Percentiles rank a stretch among this genome's conserved stretches.
phyloP scores from a whole-genome alignment of 257 asterid genomes.

The Leptodermis oblonga region DNA sequence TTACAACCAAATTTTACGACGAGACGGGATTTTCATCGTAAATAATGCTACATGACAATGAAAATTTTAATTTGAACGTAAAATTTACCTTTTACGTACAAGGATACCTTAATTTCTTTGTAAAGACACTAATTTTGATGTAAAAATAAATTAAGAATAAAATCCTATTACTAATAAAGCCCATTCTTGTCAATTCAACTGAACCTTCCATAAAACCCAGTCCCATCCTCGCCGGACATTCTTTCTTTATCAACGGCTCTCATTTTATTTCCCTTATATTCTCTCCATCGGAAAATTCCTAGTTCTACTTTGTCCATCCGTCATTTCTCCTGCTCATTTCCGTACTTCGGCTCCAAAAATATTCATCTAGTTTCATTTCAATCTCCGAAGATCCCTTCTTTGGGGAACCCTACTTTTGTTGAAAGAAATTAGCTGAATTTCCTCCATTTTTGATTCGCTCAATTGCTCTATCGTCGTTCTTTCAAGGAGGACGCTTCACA shows the following conservation, averaged over 20 bases:
- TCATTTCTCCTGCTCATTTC: slow-evolving; percentile 15
- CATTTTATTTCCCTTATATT: background rate
- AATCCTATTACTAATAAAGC: no score
- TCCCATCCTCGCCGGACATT: slow-evolving; percentile 22
- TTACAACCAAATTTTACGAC: no score
- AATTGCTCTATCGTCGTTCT: no score
- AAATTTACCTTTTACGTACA: no score
- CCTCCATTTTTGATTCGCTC: slow-evolving; percentile 15
- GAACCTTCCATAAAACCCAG: background rate
- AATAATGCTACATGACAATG: no score
- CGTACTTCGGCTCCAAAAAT: slow-evolving; percentile 12
- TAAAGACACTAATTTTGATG: no score
- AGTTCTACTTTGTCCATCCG: slow-evolving; percentile 13
- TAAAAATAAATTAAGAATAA: no score
- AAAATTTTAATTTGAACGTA: no score
- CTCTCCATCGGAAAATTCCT: background rate
- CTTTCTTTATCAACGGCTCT: background rate
- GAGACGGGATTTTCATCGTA: no score
- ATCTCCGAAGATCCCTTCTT: slow-evolving; percentile 34
- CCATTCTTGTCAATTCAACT: slow-evolving; percentile 19
- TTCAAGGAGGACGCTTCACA: slow-evolving; percentile 12
- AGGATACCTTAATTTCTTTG: no score
- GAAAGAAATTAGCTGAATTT: slow-evolving; percentile 7
- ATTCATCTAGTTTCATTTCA: background rate
- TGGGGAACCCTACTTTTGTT: slow-evolving; percentile 24